A percentile compares a stretch with the other conserved stretches of the same genome.
These are phyloP conservation scores for Plasmodium chabaudi DNA, from an alignment of 169 alveolate genomes.

Conservation along the genomic window DNA sequence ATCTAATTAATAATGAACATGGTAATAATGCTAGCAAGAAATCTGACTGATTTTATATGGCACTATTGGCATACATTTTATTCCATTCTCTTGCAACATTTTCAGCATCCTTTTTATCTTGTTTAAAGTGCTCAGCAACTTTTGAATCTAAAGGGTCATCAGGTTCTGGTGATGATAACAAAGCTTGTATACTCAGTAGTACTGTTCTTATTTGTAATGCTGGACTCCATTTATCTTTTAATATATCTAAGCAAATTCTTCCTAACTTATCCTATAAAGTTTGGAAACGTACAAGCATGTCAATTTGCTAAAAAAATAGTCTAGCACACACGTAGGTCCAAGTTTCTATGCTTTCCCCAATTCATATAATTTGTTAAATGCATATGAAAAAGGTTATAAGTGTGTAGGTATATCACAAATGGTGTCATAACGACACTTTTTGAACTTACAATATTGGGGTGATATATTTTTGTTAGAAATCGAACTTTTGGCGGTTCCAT, in stretches of 20 bases:
- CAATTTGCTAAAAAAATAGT: too few species aligned
- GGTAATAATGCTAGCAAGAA: background rate
- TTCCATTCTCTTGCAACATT: slow-evolving; percentile 94
- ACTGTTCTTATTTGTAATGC: slow-evolving; percentile 98
- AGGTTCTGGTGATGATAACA: slow-evolving; percentile 98
- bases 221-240: slow-evolving; percentile 99
- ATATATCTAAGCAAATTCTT: slow-evolving; percentile 97
- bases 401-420: background rate
- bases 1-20: background rate
- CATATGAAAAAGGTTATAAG: background rate
- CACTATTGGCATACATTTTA: slow-evolving; percentile 88
- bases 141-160: slow-evolving; percentile 97
- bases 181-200: slow-evolving; percentile 96
- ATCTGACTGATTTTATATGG: slow-evolving; percentile 3
- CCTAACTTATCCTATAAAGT: slow-evolving; percentile 94
- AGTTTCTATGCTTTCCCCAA: background rate
- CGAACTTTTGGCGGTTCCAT: slow-evolving; percentile 99
- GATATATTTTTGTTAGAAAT: slow-evolving; percentile 97
- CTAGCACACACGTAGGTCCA: background rate
- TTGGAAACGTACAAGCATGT: too few species aligned
- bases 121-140: slow-evolving; percentile 96
- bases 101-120: slow-evolving; percentile 93
- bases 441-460: slow-evolving; percentile 95
- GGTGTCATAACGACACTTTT: slow-evolving; percentile 11
- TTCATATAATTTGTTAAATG: background rate